Percentiles rank a stretch among this genome's conserved stretches.
Conservation (phyloP, 1,139 yeast genomes). For the Sugiyamaella novakii region DNA sequence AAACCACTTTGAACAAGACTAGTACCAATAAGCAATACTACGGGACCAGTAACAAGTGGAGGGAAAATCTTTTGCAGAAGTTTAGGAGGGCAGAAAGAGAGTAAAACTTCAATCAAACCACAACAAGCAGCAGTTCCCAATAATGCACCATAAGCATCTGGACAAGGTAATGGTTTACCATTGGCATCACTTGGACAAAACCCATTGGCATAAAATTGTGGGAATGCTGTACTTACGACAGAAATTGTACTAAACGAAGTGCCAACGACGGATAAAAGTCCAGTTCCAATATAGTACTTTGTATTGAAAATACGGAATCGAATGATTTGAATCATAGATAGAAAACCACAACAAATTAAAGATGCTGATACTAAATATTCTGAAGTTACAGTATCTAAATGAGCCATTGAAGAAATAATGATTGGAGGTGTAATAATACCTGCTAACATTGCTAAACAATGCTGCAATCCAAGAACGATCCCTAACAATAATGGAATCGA, state of each 20-base stretch:
- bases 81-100: constrained; percentile 76
- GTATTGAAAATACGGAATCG: constrained; percentile 74
- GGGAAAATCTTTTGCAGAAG: constrained; percentile 75
- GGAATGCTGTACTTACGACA: constrained; percentile 72
- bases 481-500: constrained; percentile 81
- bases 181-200: constrained; percentile 65
- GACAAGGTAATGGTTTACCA: constrained; percentile 69
- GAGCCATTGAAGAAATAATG: constrained; percentile 62
- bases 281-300: constrained; percentile 80
- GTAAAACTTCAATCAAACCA: constrained; percentile 67
- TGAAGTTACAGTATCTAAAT: constrained; percentile 52
- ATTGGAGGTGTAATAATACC: constrained; percentile 89
- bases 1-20: constrained; percentile 69
- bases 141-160: constrained; percentile 86
- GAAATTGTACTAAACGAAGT: constrained; percentile 86
- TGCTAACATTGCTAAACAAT: constrained; percentile 85
- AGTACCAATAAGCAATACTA: constrained; percentile 78
- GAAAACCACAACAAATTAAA: constrained; percentile 71
- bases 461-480: constrained; percentile 78
- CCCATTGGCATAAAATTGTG: constrained; percentile 77
- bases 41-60: constrained; percentile 90
- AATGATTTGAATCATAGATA: constrained; percentile 76
- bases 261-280: constrained; percentile 84
- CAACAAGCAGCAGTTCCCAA: constrained; percentile 79
- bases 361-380: constrained; percentile 80